Conservation (phyloP, 2,329 filamentous ascomycete species). For the Sarocladiaceae sp. region DNA sequence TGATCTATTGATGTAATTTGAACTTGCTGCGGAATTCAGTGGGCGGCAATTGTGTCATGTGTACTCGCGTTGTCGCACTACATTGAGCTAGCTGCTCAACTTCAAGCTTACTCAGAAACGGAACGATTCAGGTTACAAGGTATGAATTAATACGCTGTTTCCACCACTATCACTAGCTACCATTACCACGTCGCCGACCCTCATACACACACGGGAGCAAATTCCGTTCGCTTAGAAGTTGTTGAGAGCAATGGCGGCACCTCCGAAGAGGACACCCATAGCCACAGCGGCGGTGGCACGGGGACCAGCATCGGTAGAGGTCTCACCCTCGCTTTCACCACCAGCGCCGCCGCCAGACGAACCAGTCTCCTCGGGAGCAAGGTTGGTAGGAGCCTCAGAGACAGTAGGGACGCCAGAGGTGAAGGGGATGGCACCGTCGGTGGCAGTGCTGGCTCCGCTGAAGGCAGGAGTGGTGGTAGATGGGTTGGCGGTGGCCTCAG, state of each 20-base stretch:
- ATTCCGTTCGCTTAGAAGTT: slow-evolving; percentile 9
- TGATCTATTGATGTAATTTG: no score
- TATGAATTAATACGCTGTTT: no score
- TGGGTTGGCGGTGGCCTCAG: slow-evolving; percentile 27
- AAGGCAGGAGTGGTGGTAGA: slow-evolving; percentile 40
- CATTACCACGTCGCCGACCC: no score
- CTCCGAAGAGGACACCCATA: slow-evolving; percentile 19
- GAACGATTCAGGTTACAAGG: no score
- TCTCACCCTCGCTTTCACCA: slow-evolving; percentile 9
- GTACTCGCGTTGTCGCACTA: no score
- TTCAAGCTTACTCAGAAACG: no score
- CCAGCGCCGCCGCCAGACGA: background rate
- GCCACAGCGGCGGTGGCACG: slow-evolving; percentile 20
- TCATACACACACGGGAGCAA: no score
- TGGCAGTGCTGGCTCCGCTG: slow-evolving; percentile 44
- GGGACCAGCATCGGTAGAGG: slow-evolving; percentile 15
- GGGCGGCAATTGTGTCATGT: no score
- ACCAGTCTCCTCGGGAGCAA: slow-evolving; percentile 8
- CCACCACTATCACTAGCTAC: no score
- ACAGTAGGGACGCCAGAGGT: slow-evolving; percentile 42
- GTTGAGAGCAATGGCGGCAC: slow-evolving; percentile 19
- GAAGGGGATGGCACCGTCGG: slow-evolving; percentile 43
- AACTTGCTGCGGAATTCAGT: no score
- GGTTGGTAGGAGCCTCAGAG: slow-evolving; percentile 15
- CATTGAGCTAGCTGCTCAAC: no score